Conservation (phyloP, 768 basidiomycete species). For the Suillus fuscotomentosus region DNA sequence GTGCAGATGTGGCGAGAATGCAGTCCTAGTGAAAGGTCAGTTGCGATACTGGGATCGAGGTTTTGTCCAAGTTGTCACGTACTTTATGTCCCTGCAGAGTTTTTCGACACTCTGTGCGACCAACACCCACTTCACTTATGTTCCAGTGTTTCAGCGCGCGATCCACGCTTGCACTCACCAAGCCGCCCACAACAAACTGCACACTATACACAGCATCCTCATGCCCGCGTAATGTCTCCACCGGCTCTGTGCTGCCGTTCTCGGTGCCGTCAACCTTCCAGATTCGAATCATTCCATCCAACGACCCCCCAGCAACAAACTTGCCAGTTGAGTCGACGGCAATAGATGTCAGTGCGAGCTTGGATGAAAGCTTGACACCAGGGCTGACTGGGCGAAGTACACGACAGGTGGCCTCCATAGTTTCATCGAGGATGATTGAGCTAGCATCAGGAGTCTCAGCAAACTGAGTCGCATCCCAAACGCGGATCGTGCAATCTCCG, state of each 20-base stretch:
- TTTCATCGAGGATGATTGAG: constrained; percentile 45
- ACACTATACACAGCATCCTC: constrained; percentile 85
- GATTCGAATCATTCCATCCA: constrained; percentile 77
- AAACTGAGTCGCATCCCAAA: constrained; percentile 55
- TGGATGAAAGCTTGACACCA: constrained; percentile 17
- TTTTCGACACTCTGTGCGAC: constrained; percentile 49
- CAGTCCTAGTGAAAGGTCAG: constrained; percentile 49
- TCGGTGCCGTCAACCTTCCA: constrained; percentile 71
- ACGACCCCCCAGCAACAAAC: constrained; percentile 63
- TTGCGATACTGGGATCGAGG: not conserved
- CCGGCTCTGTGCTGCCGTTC: constrained; percentile 51
- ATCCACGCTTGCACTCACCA: constrained; percentile 91
- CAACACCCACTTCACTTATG: constrained; percentile 40
- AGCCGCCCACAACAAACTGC: constrained; percentile 88
- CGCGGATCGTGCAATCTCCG: constrained; percentile 69
- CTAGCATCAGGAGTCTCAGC: constrained; percentile 7
- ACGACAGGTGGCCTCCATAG: constrained; percentile 46
- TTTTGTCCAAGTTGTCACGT: constrained; percentile 49
- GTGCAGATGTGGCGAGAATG: constrained; percentile 74
- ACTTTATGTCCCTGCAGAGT: constrained; percentile 62
- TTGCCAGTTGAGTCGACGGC: constrained; percentile 75
- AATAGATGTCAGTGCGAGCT: constrained; percentile 62
- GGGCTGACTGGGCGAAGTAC: constrained; percentile 17
- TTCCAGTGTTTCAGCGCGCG: constrained; percentile 91
- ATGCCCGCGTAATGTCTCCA: constrained; percentile 75